A percentile compares a stretch with the other conserved stretches of the same genome.
Conservation (phyloP, 139 green algal species). For the Gonium pectorale region DNA sequence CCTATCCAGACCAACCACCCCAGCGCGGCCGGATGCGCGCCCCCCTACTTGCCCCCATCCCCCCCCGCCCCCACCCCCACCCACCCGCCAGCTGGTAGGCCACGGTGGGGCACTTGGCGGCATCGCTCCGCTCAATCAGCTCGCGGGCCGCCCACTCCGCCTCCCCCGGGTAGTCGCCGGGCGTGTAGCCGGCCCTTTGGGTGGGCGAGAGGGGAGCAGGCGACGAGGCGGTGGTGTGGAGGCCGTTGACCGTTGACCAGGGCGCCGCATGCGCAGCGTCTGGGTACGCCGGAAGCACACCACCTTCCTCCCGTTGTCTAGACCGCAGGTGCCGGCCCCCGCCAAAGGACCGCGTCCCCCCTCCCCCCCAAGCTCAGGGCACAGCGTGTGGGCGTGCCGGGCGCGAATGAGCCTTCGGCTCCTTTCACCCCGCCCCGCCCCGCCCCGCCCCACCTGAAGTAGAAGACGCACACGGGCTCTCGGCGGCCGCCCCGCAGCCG, state of each 20-base stretch:
- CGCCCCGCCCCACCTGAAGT: conserved; percentile 56
- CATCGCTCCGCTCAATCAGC: conserved; percentile 83
- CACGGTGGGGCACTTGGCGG: conserved; percentile 90
- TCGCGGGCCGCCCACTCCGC: conserved; percentile 84
- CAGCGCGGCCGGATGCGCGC: neutral
- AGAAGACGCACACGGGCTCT: conserved; percentile 57
- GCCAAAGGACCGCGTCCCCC: too few species aligned
- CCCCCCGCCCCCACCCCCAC: neutral
- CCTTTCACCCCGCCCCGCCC: neutral
- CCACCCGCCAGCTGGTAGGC: conserved; percentile 91
- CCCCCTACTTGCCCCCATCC: neutral
- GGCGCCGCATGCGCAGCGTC: too few species aligned
- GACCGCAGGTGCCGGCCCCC: too few species aligned
- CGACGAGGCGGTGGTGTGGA: neutral
- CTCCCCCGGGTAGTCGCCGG: conserved; percentile 88
- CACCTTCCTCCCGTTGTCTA: too few species aligned
- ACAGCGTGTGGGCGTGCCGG: too few species aligned
- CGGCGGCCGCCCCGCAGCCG: neutral
- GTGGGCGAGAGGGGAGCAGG: neutral
- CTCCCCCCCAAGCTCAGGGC: too few species aligned
- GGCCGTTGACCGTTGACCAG: neutral
- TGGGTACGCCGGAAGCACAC: too few species aligned
- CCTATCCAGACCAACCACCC: too few species aligned
- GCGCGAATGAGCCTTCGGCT: too few species aligned
- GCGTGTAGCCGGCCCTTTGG: conserved; percentile 88